Evolutionary conservation across 495 filamentous ascomycete genomes (phyloP), one percentile per base, ranked within the genome.

Genomic region (Tetracladium marchalianum): DNA sequence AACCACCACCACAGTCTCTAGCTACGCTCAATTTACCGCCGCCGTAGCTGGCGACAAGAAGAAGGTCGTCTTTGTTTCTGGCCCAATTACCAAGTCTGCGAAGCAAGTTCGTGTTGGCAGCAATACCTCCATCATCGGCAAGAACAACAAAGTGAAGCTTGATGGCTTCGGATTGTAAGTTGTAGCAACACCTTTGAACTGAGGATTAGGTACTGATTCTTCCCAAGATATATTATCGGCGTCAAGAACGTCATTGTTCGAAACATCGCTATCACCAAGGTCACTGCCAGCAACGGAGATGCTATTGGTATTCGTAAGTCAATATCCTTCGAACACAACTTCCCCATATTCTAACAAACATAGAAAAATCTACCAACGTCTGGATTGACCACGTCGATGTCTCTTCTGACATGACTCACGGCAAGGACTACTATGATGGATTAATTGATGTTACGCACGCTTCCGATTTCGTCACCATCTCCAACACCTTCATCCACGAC

Each of bases 371-470:
- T 27, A 77, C 62, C 49, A 82, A 84, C 45, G 68, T 85, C 34
- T 84, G 80, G 80, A 65, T 84, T 31, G 81, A 86, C 61, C 80
- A 84, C 60, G 71, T 69, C 61, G 80, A 86, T 53, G 67, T 86
- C 11, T 74, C 71, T 22, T 77, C 72, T 27, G 69, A 78, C 55
- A 57, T 61, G 19, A 64, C 66, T 52, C 65, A 68, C 50, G 70
- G 68, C 64, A 82, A 81, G 59, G 80, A 84, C 62, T 78, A 77
- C 57, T 83, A 83, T 57, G 81, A 84, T 51, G 81, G 81, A 0
- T 67, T 84, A 0, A 58, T 83, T 31, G 81, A 84, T 55, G 62
- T 82, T 46, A 69, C 69, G 11, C 76, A 78, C 47, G 76, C 61
- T 24, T 56, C 62, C 2, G 70, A 79, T 46, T 76, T 59, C 43